Evolutionary conservation across 1,284 basidiomycete species (phyloP).

Genomic region (Austropuccinia psidii): DNA sequence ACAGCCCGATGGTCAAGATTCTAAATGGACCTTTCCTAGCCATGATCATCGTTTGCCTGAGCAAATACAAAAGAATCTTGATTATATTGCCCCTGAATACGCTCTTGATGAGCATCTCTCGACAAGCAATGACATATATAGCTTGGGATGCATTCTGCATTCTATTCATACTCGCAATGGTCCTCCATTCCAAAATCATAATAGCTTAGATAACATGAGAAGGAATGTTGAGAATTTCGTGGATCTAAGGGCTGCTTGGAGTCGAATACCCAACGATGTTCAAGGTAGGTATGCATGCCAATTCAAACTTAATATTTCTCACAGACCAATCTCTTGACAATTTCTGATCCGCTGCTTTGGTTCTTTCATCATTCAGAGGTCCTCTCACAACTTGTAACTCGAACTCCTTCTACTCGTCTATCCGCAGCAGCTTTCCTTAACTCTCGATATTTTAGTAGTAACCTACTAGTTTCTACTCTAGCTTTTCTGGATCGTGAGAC

Average conservation of each 20-base stretch:
- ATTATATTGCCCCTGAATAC: conserved; percentile 95
- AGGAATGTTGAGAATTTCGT: conserved; percentile 65
- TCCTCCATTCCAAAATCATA: conserved; percentile 80
- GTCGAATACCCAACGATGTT: conserved; percentile 43
- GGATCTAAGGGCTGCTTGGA: conserved; percentile 41
- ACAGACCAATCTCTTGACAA: not conserved
- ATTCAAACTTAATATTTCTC: not conserved
- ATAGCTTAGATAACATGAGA: conserved; percentile 68
- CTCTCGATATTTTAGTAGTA: conserved; percentile 78
- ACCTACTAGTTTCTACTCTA: conserved; percentile 89
- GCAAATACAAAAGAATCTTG: conserved; percentile 82
- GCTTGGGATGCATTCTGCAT: conserved; percentile 73
- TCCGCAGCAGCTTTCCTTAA: conserved; percentile 69
- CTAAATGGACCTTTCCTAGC: conserved; percentile 80
- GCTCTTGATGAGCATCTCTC: conserved; percentile 77
- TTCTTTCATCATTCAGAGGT: conserved; percentile 55
- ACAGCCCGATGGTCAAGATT: conserved; percentile 61
- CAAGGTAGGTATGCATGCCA: conserved; percentile 38
- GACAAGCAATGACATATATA: conserved; percentile 88
- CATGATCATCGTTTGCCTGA: conserved; percentile 71
- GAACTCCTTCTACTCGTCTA: conserved; percentile 64
- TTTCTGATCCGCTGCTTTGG: too few species aligned
- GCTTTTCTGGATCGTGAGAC: conserved; percentile 93
- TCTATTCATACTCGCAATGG: conserved; percentile 79
- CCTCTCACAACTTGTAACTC: conserved; percentile 67